phyloP scores from a whole-genome alignment of 805 yeast genomes.

The Scheffersomyces amazonensis region DNA sequence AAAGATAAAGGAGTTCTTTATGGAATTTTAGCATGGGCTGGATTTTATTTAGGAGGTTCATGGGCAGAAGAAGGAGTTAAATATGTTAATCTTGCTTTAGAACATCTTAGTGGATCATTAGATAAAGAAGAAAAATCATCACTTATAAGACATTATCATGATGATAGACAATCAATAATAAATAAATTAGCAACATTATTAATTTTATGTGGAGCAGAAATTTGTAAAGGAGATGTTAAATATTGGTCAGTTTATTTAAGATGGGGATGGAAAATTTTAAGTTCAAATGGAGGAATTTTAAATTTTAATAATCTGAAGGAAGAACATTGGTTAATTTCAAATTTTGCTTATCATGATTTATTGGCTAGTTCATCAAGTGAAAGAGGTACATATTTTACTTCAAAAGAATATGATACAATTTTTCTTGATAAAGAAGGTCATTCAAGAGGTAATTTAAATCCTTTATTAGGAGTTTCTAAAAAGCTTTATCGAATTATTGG shows the following conservation, averaged over 20 bases:
- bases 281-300: slow-evolving; percentile 61
- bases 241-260: slow-evolving; percentile 69
- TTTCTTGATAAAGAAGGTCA: slow-evolving; percentile 34
- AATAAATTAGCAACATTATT: slow-evolving; percentile 61
- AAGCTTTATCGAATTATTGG: slow-evolving; percentile 67
- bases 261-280: slow-evolving; percentile 63
- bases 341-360: slow-evolving; percentile 79
- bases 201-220: slow-evolving; percentile 75
- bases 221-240: slow-evolving; percentile 76
- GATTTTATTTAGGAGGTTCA: slow-evolving; percentile 46
- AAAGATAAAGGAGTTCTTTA: slow-evolving; percentile 48
- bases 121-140: slow-evolving; percentile 19
- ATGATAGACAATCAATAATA: slow-evolving; percentile 32
- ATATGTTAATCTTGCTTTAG: slow-evolving; percentile 47
- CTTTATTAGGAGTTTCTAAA: slow-evolving; percentile 71
- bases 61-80: slow-evolving; percentile 48
- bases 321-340: slow-evolving; percentile 70
- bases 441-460: slow-evolving; percentile 51
- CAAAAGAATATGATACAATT: slow-evolving; percentile 55
- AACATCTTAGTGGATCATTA: slow-evolving; percentile 29
- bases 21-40: slow-evolving; percentile 55
- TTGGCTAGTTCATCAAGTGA: slow-evolving; percentile 59
- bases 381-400: slow-evolving; percentile 63
- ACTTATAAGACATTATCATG: slow-evolving; percentile 1
- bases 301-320: slow-evolving; percentile 50